Evolutionary conservation across 148 eudicot genomes (phyloP), one percentile per base, ranked within the genome.

Genomic region (Polygonum aviculare): DNA sequence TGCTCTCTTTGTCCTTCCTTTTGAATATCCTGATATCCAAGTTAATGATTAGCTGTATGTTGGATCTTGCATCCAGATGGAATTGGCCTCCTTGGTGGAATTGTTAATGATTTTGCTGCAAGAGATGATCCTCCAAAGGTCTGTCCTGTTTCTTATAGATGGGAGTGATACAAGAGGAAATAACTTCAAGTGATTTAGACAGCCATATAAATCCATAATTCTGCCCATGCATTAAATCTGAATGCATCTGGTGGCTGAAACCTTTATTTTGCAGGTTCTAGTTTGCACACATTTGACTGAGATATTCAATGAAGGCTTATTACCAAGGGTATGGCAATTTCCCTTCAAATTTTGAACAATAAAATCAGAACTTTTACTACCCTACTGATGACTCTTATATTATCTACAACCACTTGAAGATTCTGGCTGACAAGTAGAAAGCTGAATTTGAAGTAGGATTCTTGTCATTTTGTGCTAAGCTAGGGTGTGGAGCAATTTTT

Each of bases 241-340:
- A 36, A 67, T 10, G 31, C 38, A 31, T 60, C 63, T 3, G 1
- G 35, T 60, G 69, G 75, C 19, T 73, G 54, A 73, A 73, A 73
- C 22, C 50, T 5, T 1, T 22, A 44, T 11, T 73, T n/a, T 73
- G 78, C 89, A 95, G 98, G 98, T 90, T 80, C 82, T 95, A 72
- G 83, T 95, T 77, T 92, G 96, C 82, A 95, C 98, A 75, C 98
- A 95, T 82, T 89, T 95, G 91, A 89, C 91, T 8, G 97, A 95
- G 85, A 88, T 95, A 80, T 92, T 89, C 80, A 82, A 82, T 51
- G 85, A 90, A 77, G 81, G 80, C 77, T 83, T 81, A 85, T 79
- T 95, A 76, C 84, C 85, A 52, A 86, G 87, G 98, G 98, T 95
- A 26, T 26, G 31, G 31, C 31, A 82, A 40, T 39, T 39, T 77